Evolutionary conservation across 208 protist species (phyloP).

Genomic region (Wallacemonas sp.): DNA sequence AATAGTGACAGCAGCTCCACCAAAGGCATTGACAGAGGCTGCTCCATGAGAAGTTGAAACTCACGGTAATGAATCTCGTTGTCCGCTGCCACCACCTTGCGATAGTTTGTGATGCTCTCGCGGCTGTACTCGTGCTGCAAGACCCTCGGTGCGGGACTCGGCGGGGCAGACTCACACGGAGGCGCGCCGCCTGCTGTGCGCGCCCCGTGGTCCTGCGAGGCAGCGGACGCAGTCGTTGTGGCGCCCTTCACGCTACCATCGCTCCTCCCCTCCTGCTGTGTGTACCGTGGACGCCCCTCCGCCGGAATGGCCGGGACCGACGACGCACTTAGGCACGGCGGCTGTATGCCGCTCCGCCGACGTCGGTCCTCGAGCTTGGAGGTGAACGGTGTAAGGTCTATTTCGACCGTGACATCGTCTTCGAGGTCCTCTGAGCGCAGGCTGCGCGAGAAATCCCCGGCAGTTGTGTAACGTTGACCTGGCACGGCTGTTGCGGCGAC

Average conservation of each 20-base stretch:
- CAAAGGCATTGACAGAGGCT: conserved; percentile 26
- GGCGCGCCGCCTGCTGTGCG: not conserved
- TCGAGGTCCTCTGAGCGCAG: conserved; percentile 5
- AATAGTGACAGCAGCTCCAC: conserved; percentile 50
- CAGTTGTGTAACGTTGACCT: not conserved
- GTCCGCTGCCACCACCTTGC: conserved; percentile 44
- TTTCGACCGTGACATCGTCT: conserved; percentile 8
- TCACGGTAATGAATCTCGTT: conserved; percentile 71
- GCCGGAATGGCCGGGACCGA: too few relatives aligned
- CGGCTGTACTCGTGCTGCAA: conserved; percentile 49
- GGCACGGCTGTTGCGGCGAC: not conserved
- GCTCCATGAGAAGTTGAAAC: conserved; percentile 62
- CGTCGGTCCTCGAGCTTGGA: not conserved
- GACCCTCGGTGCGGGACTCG: conserved; percentile 9
- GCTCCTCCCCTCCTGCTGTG: too few relatives aligned
- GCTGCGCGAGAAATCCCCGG: not conserved
- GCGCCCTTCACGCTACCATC: too few relatives aligned
- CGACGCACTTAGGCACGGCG: too few relatives aligned
- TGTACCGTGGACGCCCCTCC: too few relatives aligned
- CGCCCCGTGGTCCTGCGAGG: too few relatives aligned
- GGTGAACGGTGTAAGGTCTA: conserved; percentile 5
- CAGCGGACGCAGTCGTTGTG: not conserved
- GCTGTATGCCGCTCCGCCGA: too few relatives aligned
- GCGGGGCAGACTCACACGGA: not conserved
- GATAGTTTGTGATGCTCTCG: conserved; percentile 68